Conservation (phyloP, 2,329 filamentous ascomycete genomes). For the Fusarium sp. region DNA sequence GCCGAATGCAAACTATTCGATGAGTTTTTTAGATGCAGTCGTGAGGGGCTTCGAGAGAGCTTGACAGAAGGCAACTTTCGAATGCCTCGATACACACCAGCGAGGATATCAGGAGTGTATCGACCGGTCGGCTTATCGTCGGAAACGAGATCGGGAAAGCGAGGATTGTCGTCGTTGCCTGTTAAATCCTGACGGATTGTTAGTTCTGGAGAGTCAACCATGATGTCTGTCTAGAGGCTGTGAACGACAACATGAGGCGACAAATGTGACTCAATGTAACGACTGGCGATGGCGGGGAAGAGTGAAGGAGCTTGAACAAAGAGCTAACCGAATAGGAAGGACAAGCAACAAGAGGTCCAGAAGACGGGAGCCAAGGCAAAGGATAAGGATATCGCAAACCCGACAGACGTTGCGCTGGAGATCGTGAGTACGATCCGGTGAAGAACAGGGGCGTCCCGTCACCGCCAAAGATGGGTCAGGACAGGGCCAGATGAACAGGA, state of each 20-base stretch:
- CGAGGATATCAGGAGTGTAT: constrained; percentile 62
- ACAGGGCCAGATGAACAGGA: constrained; percentile 37
- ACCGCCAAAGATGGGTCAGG: constrained; percentile 46
- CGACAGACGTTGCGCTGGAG: constrained; percentile 42
- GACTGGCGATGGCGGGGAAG: constrained; percentile 14
- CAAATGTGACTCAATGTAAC: constrained; percentile 13
- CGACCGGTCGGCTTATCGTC: constrained; percentile 56
- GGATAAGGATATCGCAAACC: constrained; percentile 1
- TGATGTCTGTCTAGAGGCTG: constrained; percentile 37
- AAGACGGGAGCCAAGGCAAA: constrained; percentile 35
- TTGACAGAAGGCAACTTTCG: constrained; percentile 62
- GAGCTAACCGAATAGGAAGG: constrained; percentile 39
- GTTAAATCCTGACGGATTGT: constrained; percentile 51
- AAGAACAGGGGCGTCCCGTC: constrained; percentile 46
- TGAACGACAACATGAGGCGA: constrained; percentile 32
- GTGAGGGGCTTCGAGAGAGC: constrained; percentile 61
- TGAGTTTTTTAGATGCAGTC: constrained; percentile 54
- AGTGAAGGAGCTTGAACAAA: constrained; percentile 28
- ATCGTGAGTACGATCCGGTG: constrained; percentile 48
- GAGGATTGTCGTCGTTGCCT: constrained; percentile 52
- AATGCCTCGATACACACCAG: constrained; percentile 66
- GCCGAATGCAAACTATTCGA: constrained; percentile 37
- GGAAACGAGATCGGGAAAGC: constrained; percentile 61
- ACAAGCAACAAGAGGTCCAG: constrained; percentile 18
- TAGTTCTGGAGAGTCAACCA: constrained; percentile 51